These are phyloP conservation scores for Solanum infundibuliforme DNA, from an alignment of 257 asterid species.

Conservation along the genomic window DNA sequence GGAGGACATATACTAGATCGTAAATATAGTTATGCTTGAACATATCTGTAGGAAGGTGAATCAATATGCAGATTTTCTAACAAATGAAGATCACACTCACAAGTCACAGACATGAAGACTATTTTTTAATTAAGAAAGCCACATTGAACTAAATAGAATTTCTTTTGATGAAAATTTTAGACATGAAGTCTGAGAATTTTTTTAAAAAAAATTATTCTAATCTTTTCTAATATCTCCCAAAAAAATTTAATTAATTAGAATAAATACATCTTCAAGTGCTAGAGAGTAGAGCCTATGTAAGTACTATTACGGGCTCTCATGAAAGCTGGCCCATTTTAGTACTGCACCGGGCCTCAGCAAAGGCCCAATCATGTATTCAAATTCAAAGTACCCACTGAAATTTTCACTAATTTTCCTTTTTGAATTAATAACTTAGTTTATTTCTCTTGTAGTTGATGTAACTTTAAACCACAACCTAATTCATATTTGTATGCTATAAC, in stretches of 20 bases:
- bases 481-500: too few relatives aligned
- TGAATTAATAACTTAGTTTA: neutral
- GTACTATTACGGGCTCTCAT: neutral
- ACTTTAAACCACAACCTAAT: too few relatives aligned
- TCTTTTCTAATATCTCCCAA: neutral
- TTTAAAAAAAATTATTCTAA: rapidly evolving
- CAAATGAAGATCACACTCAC: too few relatives aligned
- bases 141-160: neutral
- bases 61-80: too few relatives aligned
- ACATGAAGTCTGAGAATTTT: neutral
- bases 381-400: neutral
- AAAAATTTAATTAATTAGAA: neutral
- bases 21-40: neutral
- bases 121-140: neutral
- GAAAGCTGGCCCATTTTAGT: neutral
- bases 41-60: neutral
- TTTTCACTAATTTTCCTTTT: neutral
- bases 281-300: neutral
- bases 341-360: neutral
- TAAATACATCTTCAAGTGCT: neutral
- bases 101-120: neutral
- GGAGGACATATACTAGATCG: neutral
- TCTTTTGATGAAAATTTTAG: neutral
- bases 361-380: neutral
- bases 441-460: neutral